phyloP scores from a whole-genome alignment of 371 early-diverging fungal genomes.

The Mucor irregularis region DNA sequence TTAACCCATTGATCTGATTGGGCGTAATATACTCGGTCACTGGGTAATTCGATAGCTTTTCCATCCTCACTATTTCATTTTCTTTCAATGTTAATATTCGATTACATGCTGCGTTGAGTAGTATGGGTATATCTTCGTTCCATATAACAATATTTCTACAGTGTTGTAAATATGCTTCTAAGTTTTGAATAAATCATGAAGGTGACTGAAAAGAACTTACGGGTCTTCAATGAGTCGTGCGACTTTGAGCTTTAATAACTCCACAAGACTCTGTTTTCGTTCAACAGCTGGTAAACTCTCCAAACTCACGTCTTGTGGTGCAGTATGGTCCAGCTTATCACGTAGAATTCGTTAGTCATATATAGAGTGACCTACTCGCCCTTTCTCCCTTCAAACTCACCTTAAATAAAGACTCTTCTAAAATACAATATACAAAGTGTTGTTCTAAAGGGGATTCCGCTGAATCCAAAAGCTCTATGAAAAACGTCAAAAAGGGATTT shows the following conservation, averaged over 20 bases:
- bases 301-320: conserved; percentile 26
- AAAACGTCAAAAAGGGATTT: conserved; percentile 51
- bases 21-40: conserved; percentile 15
- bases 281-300: conserved; percentile 15
- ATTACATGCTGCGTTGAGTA: conserved; percentile 22
- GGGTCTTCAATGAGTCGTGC: conserved; percentile 35
- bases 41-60: conserved; percentile 12
- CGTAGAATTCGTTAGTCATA: background rate
- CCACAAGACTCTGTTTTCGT: conserved; percentile 1
- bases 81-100: conserved; percentile 43
- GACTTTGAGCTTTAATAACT: conserved; percentile 22
- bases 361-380: background rate
- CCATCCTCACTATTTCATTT: conserved; percentile 27
- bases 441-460: conserved; percentile 26
- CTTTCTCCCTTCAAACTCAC: conserved; percentile 15
- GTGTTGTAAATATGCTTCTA: background rate
- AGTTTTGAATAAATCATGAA: background rate
- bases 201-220: conserved; percentile 18
- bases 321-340: conserved; percentile 21
- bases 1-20: conserved; percentile 22
- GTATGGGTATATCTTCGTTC: background rate
- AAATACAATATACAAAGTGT: conserved; percentile 39
- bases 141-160: conserved; percentile 13
- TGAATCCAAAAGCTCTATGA: conserved; percentile 33
- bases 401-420: conserved; percentile 27